Evolutionary conservation across 78 protist species (phyloP).

Genomic region (Dictyostelium firmibasis): DNA sequence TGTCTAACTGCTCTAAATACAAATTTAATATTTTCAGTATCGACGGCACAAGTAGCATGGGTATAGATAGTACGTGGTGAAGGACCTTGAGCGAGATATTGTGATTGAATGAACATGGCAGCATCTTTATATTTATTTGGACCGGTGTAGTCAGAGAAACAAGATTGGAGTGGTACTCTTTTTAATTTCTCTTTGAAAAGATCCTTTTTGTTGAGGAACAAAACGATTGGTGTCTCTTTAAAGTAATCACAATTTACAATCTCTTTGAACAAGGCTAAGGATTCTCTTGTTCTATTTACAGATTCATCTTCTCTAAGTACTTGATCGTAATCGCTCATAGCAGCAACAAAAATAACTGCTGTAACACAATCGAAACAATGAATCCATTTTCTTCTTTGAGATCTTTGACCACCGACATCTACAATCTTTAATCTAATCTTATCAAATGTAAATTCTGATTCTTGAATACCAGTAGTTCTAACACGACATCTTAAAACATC

Average conservation of each 20-base stretch:
- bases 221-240: slow-evolving; percentile 81
- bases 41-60: slow-evolving; percentile 90
- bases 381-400: slow-evolving; percentile 92
- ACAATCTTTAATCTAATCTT: slow-evolving; percentile 78
- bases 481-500: slow-evolving; percentile 89
- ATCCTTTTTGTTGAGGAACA: slow-evolving; percentile 90
- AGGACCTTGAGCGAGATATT: slow-evolving; percentile 77
- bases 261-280: slow-evolving; percentile 82
- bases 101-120: slow-evolving; percentile 79
- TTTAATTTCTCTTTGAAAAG: slow-evolving; percentile 89
- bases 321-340: slow-evolving; percentile 86
- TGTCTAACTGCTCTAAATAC: slow-evolving; percentile 85
- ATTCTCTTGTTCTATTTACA: slow-evolving; percentile 83
- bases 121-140: slow-evolving; percentile 68
- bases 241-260: slow-evolving; percentile 88
- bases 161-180: slow-evolving; percentile 79
- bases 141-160: slow-evolving; percentile 88
- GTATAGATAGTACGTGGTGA: slow-evolving; percentile 75
- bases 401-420: slow-evolving; percentile 95
- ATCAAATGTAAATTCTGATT: slow-evolving; percentile 68
- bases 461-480: slow-evolving; percentile 89
- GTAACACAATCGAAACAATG: slow-evolving; percentile 92
- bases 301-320: slow-evolving; percentile 86
- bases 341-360: slow-evolving; percentile 86
- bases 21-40: slow-evolving; percentile 84